A percentile compares a stretch with the other conserved stretches of the same genome.
These are phyloP conservation scores for Fusarium burgessii DNA, from an alignment of 2,329 filamentous ascomycete genomes.

Conservation along the genomic window DNA sequence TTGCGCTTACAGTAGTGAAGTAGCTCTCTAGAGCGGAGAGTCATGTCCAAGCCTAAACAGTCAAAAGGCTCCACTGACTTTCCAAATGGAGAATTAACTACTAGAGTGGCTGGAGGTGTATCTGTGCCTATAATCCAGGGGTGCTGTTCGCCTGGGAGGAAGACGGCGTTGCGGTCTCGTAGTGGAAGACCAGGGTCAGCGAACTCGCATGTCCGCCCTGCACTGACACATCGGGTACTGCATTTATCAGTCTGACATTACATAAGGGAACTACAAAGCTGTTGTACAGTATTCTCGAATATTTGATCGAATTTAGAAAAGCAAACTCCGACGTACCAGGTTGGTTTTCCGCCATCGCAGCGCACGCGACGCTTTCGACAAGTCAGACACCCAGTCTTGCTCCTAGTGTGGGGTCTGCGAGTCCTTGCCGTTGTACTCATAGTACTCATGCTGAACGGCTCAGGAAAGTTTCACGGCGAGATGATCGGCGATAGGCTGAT, in stretches of 20 bases:
- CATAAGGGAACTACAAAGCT: fast-evolving
- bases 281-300: not conserved
- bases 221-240: conserved; percentile 33
- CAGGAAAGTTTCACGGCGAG: no score
- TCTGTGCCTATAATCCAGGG: conserved; percentile 30
- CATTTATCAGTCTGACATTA: not conserved
- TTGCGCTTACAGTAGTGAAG: conserved; percentile 42
- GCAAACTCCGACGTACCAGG: conserved; percentile 30
- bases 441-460: not conserved
- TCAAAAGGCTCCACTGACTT: conserved; percentile 39
- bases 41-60: conserved; percentile 38
- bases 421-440: conserved; percentile 20
- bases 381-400: conserved; percentile 36
- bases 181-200: conserved; percentile 32
- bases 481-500: not conserved
- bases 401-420: conserved; percentile 40
- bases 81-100: not conserved
- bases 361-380: conserved; percentile 42
- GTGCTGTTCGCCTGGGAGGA: conserved; percentile 40
- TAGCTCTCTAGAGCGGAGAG: conserved; percentile 40
- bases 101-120: not conserved
- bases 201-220: conserved; percentile 33
- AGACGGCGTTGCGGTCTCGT: conserved; percentile 35
- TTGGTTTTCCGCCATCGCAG: conserved; percentile 35
- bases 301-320: not conserved